phyloP scores from a whole-genome alignment of 177 flowering plant species.

The Tripterygium wilfordii region DNA sequence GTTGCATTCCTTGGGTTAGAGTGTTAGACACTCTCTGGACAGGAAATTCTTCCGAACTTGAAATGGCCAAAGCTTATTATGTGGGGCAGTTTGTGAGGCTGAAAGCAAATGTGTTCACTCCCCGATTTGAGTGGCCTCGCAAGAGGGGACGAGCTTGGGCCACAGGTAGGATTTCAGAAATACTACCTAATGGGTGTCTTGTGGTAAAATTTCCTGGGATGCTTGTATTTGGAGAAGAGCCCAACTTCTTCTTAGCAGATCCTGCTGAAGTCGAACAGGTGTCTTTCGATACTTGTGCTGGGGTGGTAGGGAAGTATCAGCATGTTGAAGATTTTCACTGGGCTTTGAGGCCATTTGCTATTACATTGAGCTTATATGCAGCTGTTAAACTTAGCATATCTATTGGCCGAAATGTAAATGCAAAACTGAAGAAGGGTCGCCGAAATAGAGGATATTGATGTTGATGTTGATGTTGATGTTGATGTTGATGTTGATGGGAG shows the following conservation, averaged over 20 bases:
- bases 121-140: constrained; percentile 76
- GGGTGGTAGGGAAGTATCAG: constrained; percentile 65
- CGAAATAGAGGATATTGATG: too few relatives aligned
- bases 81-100: constrained; percentile 79
- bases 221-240: constrained; percentile 30
- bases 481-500: too few relatives aligned
- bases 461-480: too few relatives aligned
- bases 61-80: constrained; percentile 66
- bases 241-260: constrained; percentile 54
- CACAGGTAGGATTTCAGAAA: constrained; percentile 52
- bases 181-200: constrained; percentile 79
- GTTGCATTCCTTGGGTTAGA: constrained; percentile 70
- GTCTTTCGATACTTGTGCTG: constrained; percentile 46
- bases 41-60: constrained; percentile 57
- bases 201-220: constrained; percentile 68
- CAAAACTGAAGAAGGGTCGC: constrained; percentile 31
- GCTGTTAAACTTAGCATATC: constrained; percentile 53
- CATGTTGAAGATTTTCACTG: constrained; percentile 94
- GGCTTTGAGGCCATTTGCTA: constrained; percentile 74
- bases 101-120: constrained; percentile 45
- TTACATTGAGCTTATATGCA: constrained; percentile 61
- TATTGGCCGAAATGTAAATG: constrained; percentile 39
- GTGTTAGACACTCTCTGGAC: constrained; percentile 79
- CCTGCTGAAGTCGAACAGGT: constrained; percentile 86
- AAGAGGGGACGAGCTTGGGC: constrained; percentile 59